These are phyloP conservation scores for Vicia faba DNA, from an alignment of 306 rosid genomes.

Conservation along the genomic window DNA sequence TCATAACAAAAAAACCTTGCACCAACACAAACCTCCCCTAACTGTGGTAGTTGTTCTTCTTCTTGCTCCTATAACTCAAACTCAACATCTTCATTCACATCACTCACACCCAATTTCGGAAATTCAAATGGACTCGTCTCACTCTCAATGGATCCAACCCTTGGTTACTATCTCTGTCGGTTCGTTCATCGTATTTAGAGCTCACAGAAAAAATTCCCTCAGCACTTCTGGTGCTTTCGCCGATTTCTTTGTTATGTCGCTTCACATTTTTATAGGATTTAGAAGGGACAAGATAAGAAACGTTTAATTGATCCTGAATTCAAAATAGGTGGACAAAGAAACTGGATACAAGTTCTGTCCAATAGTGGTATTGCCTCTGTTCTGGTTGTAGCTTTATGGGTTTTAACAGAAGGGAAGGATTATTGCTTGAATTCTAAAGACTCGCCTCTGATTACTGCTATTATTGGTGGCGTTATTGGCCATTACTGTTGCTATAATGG, in stretches of 20 bases:
- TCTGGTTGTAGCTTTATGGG: conserved; percentile 61
- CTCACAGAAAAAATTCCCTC: conserved; percentile 68
- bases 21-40: too few species aligned
- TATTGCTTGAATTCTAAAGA: too few species aligned
- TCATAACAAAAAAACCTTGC: too few species aligned
- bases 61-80: too few species aligned
- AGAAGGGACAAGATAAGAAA: conserved; percentile 74
- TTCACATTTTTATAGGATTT: conserved; percentile 62
- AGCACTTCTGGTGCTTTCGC: conserved; percentile 75
- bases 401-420: too few species aligned
- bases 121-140: conserved; percentile 19
- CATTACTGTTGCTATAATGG: conserved; percentile 93
- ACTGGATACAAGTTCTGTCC: conserved; percentile 86
- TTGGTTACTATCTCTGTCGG: conserved; percentile 50
- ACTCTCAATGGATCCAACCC: conserved; percentile 44
- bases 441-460: too few species aligned
- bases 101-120: too few species aligned
- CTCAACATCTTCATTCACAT: too few species aligned
- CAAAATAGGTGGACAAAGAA: conserved; percentile 91
- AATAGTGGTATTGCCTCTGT: conserved; percentile 78
- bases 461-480: conserved; percentile 85
- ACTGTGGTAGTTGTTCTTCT: too few species aligned
- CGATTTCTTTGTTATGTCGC: conserved; percentile 68
- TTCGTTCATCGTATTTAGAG: conserved; percentile 52
- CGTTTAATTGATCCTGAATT: conserved; percentile 71